A percentile compares a stretch with the other conserved stretches of the same genome.
phyloP scores from a whole-genome alignment of 75 land plant species.

The Isoetes taiwanensis region DNA sequence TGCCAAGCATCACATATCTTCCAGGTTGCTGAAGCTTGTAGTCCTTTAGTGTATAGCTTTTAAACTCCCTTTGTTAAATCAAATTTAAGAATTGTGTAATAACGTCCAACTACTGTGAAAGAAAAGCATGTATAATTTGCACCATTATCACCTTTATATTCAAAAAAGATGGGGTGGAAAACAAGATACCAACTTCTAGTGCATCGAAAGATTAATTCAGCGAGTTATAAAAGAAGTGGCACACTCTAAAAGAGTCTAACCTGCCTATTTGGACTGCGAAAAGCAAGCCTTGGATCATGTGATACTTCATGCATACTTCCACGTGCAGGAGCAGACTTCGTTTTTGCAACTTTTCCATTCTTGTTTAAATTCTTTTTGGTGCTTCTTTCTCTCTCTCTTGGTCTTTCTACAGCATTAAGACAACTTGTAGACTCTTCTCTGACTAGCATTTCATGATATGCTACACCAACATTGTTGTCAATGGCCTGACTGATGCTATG shows the following conservation, averaged over 20 bases:
- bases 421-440: neutral
- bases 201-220: no score
- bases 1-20: conserved; percentile 14
- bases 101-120: no score
- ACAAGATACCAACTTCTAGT: neutral
- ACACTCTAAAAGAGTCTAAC: neutral
- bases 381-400: conserved; percentile 17
- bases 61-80: conserved; percentile 11
- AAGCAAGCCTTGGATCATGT: conserved; percentile 16
- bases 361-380: neutral
- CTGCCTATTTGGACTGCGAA: conserved; percentile 29
- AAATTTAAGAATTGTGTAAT: no score
- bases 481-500: no score
- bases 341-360: neutral
- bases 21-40: conserved; percentile 13
- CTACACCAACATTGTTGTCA: no score
- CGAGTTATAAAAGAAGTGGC: no score
- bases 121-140: no score
- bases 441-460: neutral
- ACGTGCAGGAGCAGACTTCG: neutral
- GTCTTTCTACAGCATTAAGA: conserved; percentile 24
- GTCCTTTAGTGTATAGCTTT: conserved; percentile 16
- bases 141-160: neutral
- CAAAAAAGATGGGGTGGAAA: neutral
- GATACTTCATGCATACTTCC: neutral